A percentile compares a stretch with the other conserved stretches of the same genome.
Evolutionary conservation across 805 yeast species (phyloP).

Genomic region (Suhomyces vadensis): DNA sequence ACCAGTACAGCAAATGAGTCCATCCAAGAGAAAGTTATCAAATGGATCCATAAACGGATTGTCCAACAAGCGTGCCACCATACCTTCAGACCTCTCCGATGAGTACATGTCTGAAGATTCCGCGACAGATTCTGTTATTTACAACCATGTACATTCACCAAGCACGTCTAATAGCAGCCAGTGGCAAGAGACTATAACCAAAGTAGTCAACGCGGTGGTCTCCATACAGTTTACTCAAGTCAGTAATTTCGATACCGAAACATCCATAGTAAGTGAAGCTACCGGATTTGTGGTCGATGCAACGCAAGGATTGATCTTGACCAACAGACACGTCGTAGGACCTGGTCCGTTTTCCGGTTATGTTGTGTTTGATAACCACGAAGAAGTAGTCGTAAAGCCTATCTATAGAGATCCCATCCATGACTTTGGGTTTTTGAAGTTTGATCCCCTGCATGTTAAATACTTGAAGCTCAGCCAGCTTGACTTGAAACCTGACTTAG

Average conservation of each 20-base stretch:
- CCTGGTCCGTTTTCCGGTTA: slow-evolving; percentile 93
- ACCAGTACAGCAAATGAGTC: not conserved
- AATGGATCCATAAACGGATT: slow-evolving; percentile 10
- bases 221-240: slow-evolving; percentile 87
- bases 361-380: slow-evolving; percentile 92
- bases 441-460: slow-evolving; percentile 68
- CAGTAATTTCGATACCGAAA: slow-evolving; percentile 83
- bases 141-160: slow-evolving; percentile 12
- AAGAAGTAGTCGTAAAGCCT: slow-evolving; percentile 83
- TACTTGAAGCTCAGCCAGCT: slow-evolving; percentile 72
- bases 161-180: slow-evolving; percentile 18
- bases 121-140: slow-evolving; percentile 14
- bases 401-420: slow-evolving; percentile 93
- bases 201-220: slow-evolving; percentile 58
- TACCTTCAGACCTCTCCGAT: slow-evolving; percentile 8
- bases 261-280: slow-evolving; percentile 82
- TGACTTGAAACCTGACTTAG: slow-evolving; percentile 74
- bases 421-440: slow-evolving; percentile 87
- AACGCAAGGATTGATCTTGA: slow-evolving; percentile 75
- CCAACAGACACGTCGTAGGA: slow-evolving; percentile 93
- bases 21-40: slow-evolving; percentile 13
- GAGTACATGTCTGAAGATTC: slow-evolving; percentile 12
- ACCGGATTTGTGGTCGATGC: slow-evolving; percentile 94
- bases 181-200: slow-evolving; percentile 16
- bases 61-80: slow-evolving; percentile 5